Percentiles rank a stretch among this genome's conserved stretches.
These are phyloP conservation scores for Lasiosphaeria ovina DNA, from an alignment of 495 filamentous ascomycete species.

Conservation along the genomic window DNA sequence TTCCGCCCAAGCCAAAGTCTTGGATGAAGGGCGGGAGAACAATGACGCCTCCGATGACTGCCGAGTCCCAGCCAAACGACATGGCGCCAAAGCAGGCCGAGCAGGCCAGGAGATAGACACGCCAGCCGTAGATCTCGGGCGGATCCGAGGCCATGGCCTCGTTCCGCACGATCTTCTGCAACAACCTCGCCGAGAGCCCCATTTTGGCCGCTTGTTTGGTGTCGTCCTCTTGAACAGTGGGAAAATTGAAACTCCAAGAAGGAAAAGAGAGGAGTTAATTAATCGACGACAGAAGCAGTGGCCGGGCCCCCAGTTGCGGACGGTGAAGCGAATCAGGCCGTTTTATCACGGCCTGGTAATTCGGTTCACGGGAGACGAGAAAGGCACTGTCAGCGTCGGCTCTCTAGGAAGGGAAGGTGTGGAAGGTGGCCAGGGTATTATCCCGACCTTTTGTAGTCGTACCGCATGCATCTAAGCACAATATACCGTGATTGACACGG, in stretches of 20 bases:
- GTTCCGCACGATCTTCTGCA: conserved; percentile 71
- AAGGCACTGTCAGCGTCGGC: background rate
- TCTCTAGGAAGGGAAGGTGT: conserved; percentile 1
- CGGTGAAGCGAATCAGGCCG: background rate
- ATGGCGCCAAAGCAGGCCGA: conserved; percentile 77
- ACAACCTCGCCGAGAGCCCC: conserved; percentile 34
- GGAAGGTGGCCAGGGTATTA: conserved; percentile 1
- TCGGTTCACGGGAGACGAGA: background rate
- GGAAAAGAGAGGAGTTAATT: background rate
- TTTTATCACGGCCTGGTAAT: background rate
- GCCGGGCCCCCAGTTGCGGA: too few species aligned
- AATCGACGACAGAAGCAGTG: too few species aligned
- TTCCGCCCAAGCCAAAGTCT: conserved; percentile 33
- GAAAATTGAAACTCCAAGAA: background rate
- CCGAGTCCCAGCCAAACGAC: conserved; percentile 66
- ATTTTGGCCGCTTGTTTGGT: conserved; percentile 21
- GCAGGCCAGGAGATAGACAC: conserved; percentile 65
- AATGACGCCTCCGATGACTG: conserved; percentile 66
- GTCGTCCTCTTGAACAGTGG: background rate
- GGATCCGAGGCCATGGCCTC: conserved; percentile 74
- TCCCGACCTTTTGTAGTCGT: conserved; percentile 1
- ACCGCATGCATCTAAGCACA: conserved; percentile 6
- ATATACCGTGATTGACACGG: background rate
- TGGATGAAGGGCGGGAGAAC: conserved; percentile 49
- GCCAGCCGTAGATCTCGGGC: conserved; percentile 76